Conservation (phyloP, 225 moss, liverwort and hornwort species). For the Neckera pumila region DNA sequence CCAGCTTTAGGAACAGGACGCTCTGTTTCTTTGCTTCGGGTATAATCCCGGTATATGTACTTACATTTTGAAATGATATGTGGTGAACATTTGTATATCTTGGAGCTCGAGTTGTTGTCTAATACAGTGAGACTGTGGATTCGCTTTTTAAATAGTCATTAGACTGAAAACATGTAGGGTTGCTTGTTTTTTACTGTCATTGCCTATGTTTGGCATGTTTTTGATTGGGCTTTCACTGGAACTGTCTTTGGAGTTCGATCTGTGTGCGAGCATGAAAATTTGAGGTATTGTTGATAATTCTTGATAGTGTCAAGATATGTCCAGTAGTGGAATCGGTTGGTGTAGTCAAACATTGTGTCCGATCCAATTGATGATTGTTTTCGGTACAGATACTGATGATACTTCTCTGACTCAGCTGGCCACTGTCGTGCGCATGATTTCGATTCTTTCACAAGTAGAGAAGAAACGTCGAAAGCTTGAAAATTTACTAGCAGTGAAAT, state of each 20-base stretch:
- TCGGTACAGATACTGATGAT: too few relatives aligned
- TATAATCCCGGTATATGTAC: not conserved
- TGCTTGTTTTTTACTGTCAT: accelerated
- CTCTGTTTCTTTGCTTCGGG: slow-evolving; percentile 1
- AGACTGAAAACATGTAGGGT: accelerated
- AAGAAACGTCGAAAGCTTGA: too few relatives aligned
- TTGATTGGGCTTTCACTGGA: accelerated
- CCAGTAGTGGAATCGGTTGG: not conserved
- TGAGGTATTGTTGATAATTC: too few relatives aligned
- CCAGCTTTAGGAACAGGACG: not conserved
- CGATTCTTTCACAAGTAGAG: accelerated
- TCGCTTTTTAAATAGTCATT: accelerated
- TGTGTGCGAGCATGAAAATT: not conserved
- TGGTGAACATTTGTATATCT: not conserved
- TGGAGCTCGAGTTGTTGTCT: too few relatives aligned
- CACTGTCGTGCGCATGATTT: not conserved
- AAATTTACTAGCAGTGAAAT: not conserved
- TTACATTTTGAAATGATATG: not conserved
- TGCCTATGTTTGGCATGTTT: accelerated
- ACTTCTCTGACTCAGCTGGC: not conserved
- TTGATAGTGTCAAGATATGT: accelerated
- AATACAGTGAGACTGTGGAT: too few relatives aligned
- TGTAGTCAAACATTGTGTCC: not conserved
- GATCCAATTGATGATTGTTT: too few relatives aligned
- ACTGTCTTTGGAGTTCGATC: too few relatives aligned